Percentiles rank a stretch among this genome's conserved stretches.
Evolutionary conservation across 345 rosid species (phyloP).

Genomic region (Salix exigua): DNA sequence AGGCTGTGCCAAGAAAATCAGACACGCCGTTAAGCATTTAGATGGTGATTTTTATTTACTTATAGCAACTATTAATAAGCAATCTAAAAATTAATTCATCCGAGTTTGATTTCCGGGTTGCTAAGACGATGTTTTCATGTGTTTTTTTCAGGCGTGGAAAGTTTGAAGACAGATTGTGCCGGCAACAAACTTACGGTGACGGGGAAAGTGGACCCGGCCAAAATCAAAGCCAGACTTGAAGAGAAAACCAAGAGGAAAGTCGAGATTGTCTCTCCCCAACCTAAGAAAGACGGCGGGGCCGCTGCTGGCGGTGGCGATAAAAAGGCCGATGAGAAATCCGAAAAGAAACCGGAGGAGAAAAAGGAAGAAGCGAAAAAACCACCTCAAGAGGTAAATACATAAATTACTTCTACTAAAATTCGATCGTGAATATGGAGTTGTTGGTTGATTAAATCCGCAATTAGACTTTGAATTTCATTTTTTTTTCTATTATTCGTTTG

Average conservation of each 20-base stretch:
- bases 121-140: not conserved
- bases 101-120: not conserved
- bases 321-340: constrained; percentile 35
- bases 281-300: constrained; percentile 30
- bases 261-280: constrained; percentile 28
- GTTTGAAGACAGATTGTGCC: constrained; percentile 27
- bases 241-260: constrained; percentile 29
- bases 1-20: constrained; percentile 68
- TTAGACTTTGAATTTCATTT: not conserved
- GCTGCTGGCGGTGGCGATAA: constrained; percentile 6
- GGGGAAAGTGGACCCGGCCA: constrained; percentile 42
- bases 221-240: constrained; percentile 31
- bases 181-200: constrained; percentile 37
- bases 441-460: not conserved
- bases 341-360: constrained; percentile 23
- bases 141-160: constrained; percentile 32
- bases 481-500: not conserved
- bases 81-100: not conserved
- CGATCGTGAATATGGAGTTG: not conserved
- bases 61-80: too few species aligned
- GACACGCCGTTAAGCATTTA: constrained; percentile 19
- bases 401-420: not conserved
- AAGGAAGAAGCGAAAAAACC: constrained; percentile 26
- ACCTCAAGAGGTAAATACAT: constrained; percentile 24
- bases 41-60: constrained; percentile 13